These are phyloP conservation scores for Graphium sp. DNA, from an alignment of 2,329 filamentous ascomycete genomes.

Conservation along the genomic window DNA sequence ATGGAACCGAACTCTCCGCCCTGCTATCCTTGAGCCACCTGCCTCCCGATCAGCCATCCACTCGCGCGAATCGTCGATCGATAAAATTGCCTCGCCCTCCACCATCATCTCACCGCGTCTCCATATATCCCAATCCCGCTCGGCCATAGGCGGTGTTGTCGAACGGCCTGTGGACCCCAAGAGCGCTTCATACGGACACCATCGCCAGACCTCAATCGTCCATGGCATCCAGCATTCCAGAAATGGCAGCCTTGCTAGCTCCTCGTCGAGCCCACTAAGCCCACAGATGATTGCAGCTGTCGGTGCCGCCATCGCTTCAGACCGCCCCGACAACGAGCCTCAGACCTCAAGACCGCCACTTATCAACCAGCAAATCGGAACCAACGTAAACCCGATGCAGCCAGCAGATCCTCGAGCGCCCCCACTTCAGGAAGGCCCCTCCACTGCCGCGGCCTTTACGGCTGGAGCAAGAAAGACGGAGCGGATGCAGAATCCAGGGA, in stretches of 20 bases:
- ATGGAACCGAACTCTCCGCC: constrained; percentile 35
- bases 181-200: constrained; percentile 55
- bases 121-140: constrained; percentile 22
- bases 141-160: constrained; percentile 21
- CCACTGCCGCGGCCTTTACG: not conserved
- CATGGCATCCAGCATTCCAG: constrained; percentile 87
- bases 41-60: constrained; percentile 25
- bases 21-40: constrained; percentile 20
- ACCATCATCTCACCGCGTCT: constrained; percentile 19
- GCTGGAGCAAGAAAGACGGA: constrained; percentile 40
- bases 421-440: constrained; percentile 7
- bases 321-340: constrained; percentile 29
- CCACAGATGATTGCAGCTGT: constrained; percentile 68
- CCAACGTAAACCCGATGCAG: constrained; percentile 12
- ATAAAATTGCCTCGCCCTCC: constrained; percentile 25
- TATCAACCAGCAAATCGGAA: constrained; percentile 30
- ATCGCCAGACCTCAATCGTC: constrained; percentile 92
- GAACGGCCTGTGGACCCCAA: constrained; percentile 41
- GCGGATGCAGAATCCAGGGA: constrained; percentile 43
- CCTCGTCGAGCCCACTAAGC: constrained; percentile 70
- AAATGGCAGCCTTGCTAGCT: constrained; percentile 74
- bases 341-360: constrained; percentile 27
- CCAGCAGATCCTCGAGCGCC: constrained; percentile 5
- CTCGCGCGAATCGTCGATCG: constrained; percentile 41
- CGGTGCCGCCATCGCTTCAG: constrained; percentile 34